Percentiles rank a stretch among this genome's conserved stretches.
Evolutionary conservation across 345 rosid species (phyloP).

Genomic region (Aegle marmelos): DNA sequence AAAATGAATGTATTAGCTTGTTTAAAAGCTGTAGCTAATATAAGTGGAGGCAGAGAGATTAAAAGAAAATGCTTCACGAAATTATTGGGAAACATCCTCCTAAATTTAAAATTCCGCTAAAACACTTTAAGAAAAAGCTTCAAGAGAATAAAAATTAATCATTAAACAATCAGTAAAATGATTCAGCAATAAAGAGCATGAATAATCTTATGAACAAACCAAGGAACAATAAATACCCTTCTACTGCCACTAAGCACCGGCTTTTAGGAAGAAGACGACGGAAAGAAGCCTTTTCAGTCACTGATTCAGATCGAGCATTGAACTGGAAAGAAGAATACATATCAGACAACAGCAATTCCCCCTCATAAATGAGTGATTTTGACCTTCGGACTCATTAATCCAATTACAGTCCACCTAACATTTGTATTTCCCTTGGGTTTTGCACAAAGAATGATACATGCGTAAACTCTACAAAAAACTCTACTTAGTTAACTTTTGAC

Average conservation of each 20-base stretch:
- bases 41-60: neutral
- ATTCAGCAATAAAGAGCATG: neutral
- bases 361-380: neutral
- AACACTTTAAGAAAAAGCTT: conserved; percentile 1
- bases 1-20: neutral
- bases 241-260: conserved; percentile 75
- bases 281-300: conserved; percentile 79
- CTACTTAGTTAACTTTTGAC: neutral
- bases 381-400: neutral
- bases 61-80: neutral
- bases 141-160: neutral
- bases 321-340: conserved; percentile 46
- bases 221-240: conserved; percentile 59
- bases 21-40: neutral
- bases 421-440: neutral
- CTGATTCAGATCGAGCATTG: conserved; percentile 89
- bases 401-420: neutral
- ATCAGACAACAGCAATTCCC: neutral
- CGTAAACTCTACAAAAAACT: neutral
- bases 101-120: neutral
- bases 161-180: neutral
- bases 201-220: neutral
- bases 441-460: neutral
- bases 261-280: conserved; percentile 80
- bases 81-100: neutral